Evolutionary conservation across 805 yeast genomes (phyloP).

Genomic region (Candida ponderosae): DNA sequence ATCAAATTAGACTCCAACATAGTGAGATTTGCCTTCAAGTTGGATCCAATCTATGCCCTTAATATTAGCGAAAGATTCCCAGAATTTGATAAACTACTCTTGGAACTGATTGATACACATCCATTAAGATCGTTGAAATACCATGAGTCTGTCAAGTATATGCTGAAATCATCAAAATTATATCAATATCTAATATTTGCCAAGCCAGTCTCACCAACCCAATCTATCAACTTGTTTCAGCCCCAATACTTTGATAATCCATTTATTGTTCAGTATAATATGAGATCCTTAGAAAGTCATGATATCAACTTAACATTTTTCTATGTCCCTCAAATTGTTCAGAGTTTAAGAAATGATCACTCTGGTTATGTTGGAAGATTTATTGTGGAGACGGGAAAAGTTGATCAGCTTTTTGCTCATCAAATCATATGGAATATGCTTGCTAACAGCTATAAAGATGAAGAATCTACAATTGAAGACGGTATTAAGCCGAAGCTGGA

Average conservation of each 20-base stretch:
- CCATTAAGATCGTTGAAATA: conserved; percentile 54
- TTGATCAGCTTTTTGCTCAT: conserved; percentile 88
- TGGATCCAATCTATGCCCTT: conserved; percentile 69
- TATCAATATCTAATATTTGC: conserved; percentile 15
- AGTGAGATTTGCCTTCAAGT: conserved; percentile 49
- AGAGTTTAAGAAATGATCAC: conserved; percentile 73
- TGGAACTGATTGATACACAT: conserved; percentile 36
- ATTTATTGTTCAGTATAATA: conserved; percentile 72
- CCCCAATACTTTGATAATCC: conserved; percentile 67
- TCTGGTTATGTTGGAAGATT: conserved; percentile 83
- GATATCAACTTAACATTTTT: conserved; percentile 87
- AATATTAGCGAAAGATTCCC: conserved; percentile 57
- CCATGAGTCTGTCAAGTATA: conserved; percentile 53
- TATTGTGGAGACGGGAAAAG: conserved; percentile 86
- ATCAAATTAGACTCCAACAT: conserved; percentile 26
- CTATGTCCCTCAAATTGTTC: conserved; percentile 97
- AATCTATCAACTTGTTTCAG: conserved; percentile 74
- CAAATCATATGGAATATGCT: conserved; percentile 97
- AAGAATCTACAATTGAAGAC: conserved; percentile 76
- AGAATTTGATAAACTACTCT: conserved; percentile 26
- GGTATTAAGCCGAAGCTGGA: conserved; percentile 78
- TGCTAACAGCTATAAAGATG: conserved; percentile 89
- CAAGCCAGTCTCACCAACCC: conserved; percentile 68
- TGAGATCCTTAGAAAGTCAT: conserved; percentile 82
- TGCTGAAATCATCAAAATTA: conserved; percentile 22